These are phyloP conservation scores for Hyaloperonospora brassicae DNA, from an alignment of 352 stramenopile genomes.

Conservation along the genomic window DNA sequence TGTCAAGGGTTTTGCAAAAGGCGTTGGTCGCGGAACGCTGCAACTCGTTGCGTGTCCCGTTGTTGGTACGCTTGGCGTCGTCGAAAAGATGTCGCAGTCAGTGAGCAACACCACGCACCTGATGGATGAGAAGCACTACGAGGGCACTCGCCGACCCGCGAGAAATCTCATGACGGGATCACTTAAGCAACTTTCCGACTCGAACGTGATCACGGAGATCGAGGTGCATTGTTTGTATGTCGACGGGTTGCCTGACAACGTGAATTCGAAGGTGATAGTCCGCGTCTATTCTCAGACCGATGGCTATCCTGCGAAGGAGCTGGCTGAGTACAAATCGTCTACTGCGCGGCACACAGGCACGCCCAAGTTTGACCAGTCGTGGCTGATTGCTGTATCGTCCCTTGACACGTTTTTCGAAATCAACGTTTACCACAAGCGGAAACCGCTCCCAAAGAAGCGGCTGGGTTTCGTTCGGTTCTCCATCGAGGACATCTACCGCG, in stretches of 20 bases:
- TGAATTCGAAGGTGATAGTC: slow-evolving; percentile 65
- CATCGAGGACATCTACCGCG: slow-evolving; percentile 80
- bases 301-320: slow-evolving; percentile 35
- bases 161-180: slow-evolving; percentile 48
- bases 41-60: slow-evolving; percentile 75
- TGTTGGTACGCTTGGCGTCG: slow-evolving; percentile 68
- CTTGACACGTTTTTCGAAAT: slow-evolving; percentile 75
- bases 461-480: slow-evolving; percentile 66
- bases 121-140: slow-evolving; percentile 71
- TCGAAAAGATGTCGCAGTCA: slow-evolving; percentile 80
- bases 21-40: slow-evolving; percentile 66
- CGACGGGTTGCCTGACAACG: slow-evolving; percentile 56
- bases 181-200: slow-evolving; percentile 70
- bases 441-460: slow-evolving; percentile 74
- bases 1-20: slow-evolving; percentile 79
- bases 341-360: slow-evolving; percentile 51
- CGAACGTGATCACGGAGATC: slow-evolving; percentile 81
- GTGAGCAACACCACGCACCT: slow-evolving; percentile 84
- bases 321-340: slow-evolving; percentile 65
- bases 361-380: slow-evolving; percentile 80
- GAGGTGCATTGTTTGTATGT: slow-evolving; percentile 71
- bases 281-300: slow-evolving; percentile 47
- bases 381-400: slow-evolving; percentile 64
- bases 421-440: slow-evolving; percentile 78
- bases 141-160: slow-evolving; percentile 65